A percentile compares a stretch with the other conserved stretches of the same genome.
Evolutionary conservation across 2,329 filamentous ascomycete species (phyloP).

Genomic region (Neopestalotiopsis sp.): DNA sequence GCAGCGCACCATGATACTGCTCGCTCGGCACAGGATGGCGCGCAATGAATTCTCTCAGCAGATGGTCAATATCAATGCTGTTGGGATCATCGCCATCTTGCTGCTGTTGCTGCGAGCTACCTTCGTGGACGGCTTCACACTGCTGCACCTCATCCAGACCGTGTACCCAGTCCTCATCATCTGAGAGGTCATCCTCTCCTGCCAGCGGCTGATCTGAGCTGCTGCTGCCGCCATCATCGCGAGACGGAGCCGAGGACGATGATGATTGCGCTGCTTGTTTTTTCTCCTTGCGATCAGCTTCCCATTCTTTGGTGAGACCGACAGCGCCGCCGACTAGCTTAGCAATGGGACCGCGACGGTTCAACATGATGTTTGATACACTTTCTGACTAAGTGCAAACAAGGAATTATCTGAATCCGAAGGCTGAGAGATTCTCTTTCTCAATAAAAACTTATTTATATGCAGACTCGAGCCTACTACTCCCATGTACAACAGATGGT

Average conservation of each 20-base stretch:
- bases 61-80: background rate
- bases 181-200: background rate
- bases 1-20: background rate
- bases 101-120: background rate
- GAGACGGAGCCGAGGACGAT: background rate
- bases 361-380: background rate
- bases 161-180: constrained; percentile 5
- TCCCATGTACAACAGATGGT: background rate
- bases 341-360: constrained; percentile 9
- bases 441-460: background rate
- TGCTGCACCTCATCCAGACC: constrained; percentile 8
- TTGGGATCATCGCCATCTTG: background rate
- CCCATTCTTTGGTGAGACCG: constrained; percentile 3
- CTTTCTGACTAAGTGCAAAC: no score
- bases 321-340: constrained; percentile 12
- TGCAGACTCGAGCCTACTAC: background rate
- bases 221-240: no score
- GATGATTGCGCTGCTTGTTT: background rate
- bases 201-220: background rate
- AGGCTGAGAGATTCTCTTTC: background rate
- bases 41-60: constrained; percentile 7
- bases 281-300: constrained; percentile 8
- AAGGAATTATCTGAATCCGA: background rate
- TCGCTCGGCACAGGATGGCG: background rate
- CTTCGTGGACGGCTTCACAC: background rate